Evolutionary conservation across 371 early-diverging fungal species (phyloP), one percentile per base, ranked within the genome.

Genomic region (Mucor racemosus): DNA sequence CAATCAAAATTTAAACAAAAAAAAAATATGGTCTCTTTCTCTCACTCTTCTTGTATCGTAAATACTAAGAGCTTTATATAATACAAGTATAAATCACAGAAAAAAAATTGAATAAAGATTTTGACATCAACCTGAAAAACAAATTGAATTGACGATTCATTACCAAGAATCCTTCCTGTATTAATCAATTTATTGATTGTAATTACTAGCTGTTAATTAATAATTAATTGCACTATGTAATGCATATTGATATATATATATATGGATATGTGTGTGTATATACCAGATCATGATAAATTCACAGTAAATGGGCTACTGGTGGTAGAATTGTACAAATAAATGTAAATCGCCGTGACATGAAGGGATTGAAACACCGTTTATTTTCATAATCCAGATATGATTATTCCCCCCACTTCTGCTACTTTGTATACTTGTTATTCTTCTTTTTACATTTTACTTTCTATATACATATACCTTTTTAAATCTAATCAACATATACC

Each of bases 391-490:
- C 44, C 44, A 44, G n/a, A 44, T 17, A 17, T 44, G 44, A 44
- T 44, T 44, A 44, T 44, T 17, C n/a, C 44, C 44, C 44, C 44
- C 44, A 6, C 44, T 44, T 44, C 44, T 17, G 44, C 17, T 17
- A 44, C 44, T 44, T 44, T 44, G 44, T 44, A 44, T 31, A n/a
- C 15, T 10, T 63, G 40, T 44, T 62, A 39, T 15, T 58, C 26
- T 50, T 50, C 8, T 40, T 55, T 34, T 42, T 19, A 41, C 7
- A n/a, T 36, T 21, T 60, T 42, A 56, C 38, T 44, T 42, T 31
- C 3, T 10, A 48, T 38, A 58, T 36, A 35, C 9, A 39, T 60
- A 48, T 58, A 66, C 66, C 42, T 38, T 40, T 44, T 40, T 1
- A 15, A 41, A 48, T 48, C 34, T 17, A 44, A 44, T 44, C 44